These are phyloP conservation scores for Neurospora sp. DNA, from an alignment of 495 filamentous ascomycete genomes.

Conservation along the genomic window DNA sequence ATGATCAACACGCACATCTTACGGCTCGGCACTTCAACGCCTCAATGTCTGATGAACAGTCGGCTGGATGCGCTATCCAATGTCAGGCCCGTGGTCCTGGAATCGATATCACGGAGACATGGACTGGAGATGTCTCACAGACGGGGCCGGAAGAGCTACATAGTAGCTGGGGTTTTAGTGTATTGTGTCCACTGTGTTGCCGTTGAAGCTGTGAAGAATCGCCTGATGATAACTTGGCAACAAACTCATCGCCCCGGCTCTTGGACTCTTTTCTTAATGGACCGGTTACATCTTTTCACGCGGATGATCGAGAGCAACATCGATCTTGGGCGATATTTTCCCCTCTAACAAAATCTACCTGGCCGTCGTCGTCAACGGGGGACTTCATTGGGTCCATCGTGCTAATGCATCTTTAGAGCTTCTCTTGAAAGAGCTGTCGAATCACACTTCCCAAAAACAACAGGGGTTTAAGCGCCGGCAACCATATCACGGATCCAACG, in stretches of 20 bases:
- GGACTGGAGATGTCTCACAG: background rate
- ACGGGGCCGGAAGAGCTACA: background rate
- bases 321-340: background rate
- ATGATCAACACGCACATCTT: background rate
- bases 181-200: background rate
- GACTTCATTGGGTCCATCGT: background rate
- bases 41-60: background rate
- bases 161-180: background rate
- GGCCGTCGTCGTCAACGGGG: background rate
- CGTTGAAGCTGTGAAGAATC: background rate
- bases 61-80: background rate
- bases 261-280: background rate
- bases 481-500: constrained; percentile 17
- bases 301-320: background rate
- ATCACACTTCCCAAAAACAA: constrained; percentile 15
- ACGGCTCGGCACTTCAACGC: background rate
- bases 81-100: background rate
- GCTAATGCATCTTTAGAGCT: constrained; percentile 8
- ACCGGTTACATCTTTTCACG: background rate
- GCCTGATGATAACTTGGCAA: background rate
- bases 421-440: constrained; percentile 12
- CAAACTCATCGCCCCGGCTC: background rate
- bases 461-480: constrained; percentile 28
- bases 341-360: background rate
- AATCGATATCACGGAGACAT: background rate